Evolutionary conservation across 139 green algal species (phyloP).

Genomic region (Chlorella sp.): DNA sequence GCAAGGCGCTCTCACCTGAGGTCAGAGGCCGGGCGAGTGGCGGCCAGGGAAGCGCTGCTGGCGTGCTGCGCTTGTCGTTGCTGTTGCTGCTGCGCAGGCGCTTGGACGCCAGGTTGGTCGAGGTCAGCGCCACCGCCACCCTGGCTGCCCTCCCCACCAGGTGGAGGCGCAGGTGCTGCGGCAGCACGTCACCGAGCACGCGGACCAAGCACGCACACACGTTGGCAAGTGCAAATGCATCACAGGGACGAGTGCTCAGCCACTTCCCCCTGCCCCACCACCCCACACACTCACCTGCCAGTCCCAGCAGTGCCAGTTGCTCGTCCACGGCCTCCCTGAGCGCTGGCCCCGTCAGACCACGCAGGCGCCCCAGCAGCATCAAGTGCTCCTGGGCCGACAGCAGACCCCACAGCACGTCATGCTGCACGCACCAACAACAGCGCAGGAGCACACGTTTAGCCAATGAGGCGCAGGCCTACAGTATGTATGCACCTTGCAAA

Average conservation of each 20-base stretch:
- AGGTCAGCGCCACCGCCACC: too few relatives aligned
- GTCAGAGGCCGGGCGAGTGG: not conserved
- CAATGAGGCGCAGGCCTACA: not conserved
- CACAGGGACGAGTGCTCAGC: not conserved
- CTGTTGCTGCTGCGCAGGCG: too few relatives aligned
- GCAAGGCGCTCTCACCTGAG: not conserved
- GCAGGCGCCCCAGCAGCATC: conserved; percentile 42
- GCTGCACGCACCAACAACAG: conserved; percentile 40
- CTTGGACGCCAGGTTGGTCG: too few relatives aligned
- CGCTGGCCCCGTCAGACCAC: conserved; percentile 6
- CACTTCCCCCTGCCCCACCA: not conserved
- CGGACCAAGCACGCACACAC: not conserved
- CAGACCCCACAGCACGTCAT: conserved; percentile 77
- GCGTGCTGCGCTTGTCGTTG: not conserved
- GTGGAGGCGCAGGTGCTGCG: too few relatives aligned
- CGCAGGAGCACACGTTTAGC: conserved; percentile 2
- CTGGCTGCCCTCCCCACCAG: too few relatives aligned
- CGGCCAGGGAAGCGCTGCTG: not conserved
- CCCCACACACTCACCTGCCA: not conserved
- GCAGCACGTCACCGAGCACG: not conserved
- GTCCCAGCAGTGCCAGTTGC: conserved; percentile 3
- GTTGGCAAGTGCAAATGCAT: not conserved
- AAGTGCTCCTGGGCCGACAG: conserved; percentile 61
- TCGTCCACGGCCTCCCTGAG: conserved; percentile 9
- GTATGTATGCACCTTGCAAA: not conserved